These are phyloP conservation scores for Oidiodendron maius DNA, from an alignment of 495 filamentous ascomycete species.

Conservation along the genomic window DNA sequence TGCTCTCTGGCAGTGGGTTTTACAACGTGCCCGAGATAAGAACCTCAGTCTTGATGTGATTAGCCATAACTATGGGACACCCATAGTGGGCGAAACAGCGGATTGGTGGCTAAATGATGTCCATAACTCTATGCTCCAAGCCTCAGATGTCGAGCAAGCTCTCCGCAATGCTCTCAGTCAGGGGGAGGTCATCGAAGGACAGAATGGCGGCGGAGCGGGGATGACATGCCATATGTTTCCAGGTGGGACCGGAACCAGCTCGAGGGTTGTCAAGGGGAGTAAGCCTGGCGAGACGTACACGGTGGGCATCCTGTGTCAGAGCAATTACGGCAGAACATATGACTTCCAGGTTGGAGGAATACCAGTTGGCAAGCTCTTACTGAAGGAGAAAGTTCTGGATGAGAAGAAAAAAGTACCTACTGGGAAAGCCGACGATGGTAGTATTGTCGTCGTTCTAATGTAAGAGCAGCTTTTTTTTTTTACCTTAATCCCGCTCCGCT, in stretches of 20 bases:
- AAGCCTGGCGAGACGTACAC: constrained; percentile 13
- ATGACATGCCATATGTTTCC: constrained; percentile 26
- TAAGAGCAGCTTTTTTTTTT: constrained; percentile 3
- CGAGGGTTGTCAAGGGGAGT: constrained; percentile 16
- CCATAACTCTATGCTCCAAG: constrained; percentile 11
- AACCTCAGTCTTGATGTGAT: constrained; percentile 7
- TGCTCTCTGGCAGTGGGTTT: constrained; percentile 19
- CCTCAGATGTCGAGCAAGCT: constrained; percentile 14
- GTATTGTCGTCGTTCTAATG: constrained; percentile 20
- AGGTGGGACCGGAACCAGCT: constrained; percentile 23
- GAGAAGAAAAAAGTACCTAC: neutral
- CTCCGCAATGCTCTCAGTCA: constrained; percentile 16
- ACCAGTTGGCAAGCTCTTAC: constrained; percentile 16
- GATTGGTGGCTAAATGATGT: constrained; percentile 24
- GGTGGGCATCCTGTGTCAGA: constrained; percentile 18
- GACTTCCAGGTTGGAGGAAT: constrained; percentile 19
- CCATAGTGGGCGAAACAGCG: constrained; percentile 22
- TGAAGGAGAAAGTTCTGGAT: constrained; percentile 10
- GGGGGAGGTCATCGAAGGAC: constrained; percentile 19
- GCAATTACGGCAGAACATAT: constrained; percentile 19
- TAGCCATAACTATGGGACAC: constrained; percentile 19
- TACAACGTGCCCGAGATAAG: constrained; percentile 9
- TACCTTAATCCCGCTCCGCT: too few species aligned
- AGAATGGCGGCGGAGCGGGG: constrained; percentile 21
- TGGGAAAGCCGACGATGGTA: constrained; percentile 25